Base-by-base conservation (phyloP, 306 rosid species). In the Prunus fruticosa region DNA sequence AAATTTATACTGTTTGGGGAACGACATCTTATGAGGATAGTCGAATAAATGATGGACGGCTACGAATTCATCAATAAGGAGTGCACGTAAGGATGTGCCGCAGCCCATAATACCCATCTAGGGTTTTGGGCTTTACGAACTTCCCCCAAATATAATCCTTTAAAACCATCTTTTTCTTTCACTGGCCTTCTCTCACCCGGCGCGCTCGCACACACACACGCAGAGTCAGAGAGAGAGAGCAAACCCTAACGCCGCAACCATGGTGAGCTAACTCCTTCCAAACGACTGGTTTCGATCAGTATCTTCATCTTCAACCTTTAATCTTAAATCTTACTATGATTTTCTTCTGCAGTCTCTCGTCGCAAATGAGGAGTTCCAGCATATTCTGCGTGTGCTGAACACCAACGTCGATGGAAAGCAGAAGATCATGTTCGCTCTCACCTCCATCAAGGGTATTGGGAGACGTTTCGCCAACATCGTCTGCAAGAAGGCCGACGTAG, bases 361-460 rank as follows among this genome's bases (percentile, higher is more conserved):
- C 12, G 88, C 92, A 30, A 86, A 88, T 72, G 92, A 88, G 73
- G 92, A 88, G 9, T 88, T 88, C 57, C 92, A 88, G 80, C 92
- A 86, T 86, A 88, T 88, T 81, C 82, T 88, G 70, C 92, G 92
- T 88, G 89, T 88, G 73, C 82, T 81, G 72, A 88, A 88, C 73
- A 88, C 91, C 46, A 88, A 88, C 81, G 91, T 88, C 4, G 91
- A 88, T 76, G 91, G 92, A 5, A 86, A 88, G 83, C 88, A 86
- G 80, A 88, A 79, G 78, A 88, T 88, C 76, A 85, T 88, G 92
- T 88, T 88, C 47, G 89, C 92, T 11, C 80, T 88, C 8, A 88
- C 92, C 79, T 86, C 92, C 81, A 88, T 88, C 82, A 88, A 88
- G 72, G 92, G 92, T 86, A 88, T 88, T 18, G 92, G 92, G 52